phyloP scores from a whole-genome alignment of 345 rosid genomes.

The Fremontodendron californicum region DNA sequence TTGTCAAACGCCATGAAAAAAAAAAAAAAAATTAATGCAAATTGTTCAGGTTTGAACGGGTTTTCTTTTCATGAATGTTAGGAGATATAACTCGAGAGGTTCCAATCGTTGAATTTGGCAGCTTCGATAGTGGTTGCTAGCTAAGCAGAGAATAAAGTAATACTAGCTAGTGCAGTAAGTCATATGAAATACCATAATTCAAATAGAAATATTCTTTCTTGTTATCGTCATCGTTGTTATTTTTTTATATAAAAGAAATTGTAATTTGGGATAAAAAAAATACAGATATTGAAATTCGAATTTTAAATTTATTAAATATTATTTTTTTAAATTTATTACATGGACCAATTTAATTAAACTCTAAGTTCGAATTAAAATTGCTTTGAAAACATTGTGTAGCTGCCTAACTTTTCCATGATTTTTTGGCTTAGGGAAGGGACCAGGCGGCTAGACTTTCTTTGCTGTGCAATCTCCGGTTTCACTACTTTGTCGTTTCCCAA shows the following conservation, averaged over 20 bases:
- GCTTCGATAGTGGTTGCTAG: background rate
- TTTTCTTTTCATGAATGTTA: background rate
- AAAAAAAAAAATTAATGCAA: background rate
- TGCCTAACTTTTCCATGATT: background rate
- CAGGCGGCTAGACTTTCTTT: background rate
- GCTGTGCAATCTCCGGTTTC: background rate
- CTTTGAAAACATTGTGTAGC: background rate
- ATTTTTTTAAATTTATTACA: no score
- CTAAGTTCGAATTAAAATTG: no score
- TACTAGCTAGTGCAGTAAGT: background rate
- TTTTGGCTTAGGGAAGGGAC: background rate
- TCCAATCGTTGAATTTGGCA: background rate
- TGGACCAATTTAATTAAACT: no score
- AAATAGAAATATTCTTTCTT: no score
- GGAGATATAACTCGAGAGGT: background rate
- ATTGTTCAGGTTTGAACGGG: background rate
- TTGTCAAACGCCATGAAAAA: background rate
- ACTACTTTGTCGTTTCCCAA: background rate
- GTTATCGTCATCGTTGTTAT: no score
- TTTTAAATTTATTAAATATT: no score
- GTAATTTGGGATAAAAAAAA: no score
- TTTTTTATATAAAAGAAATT: no score
- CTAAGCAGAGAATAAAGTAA: background rate
- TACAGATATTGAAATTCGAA: no score
- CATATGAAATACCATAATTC: background rate